Conservation (phyloP, 225 moss, liverwort and hornwort genomes). For the Marchantia paleacea region DNA sequence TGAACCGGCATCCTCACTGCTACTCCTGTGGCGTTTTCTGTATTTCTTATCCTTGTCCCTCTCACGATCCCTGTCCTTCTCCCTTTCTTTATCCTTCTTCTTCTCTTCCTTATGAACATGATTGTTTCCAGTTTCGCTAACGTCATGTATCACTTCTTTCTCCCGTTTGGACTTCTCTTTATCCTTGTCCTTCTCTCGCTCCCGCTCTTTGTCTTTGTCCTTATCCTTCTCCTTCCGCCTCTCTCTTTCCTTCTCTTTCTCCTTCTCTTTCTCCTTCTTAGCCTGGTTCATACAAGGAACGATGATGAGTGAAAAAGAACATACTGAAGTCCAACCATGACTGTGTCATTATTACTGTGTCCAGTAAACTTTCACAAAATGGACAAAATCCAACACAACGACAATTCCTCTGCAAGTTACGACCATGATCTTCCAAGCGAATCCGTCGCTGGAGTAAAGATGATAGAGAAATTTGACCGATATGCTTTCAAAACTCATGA, state of each 20-base stretch:
- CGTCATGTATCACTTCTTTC: constrained; percentile 55
- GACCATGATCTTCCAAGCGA: no score
- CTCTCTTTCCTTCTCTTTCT: constrained; percentile 47
- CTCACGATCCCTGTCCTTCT: constrained; percentile 88
- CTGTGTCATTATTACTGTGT: no score
- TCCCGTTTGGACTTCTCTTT: constrained; percentile 76
- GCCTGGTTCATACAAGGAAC: constrained; percentile 25
- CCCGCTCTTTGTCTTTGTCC: constrained; percentile 35
- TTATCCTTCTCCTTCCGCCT: constrained; percentile 35
- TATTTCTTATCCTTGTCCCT: constrained; percentile 74
- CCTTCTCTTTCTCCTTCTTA: constrained; percentile 49
- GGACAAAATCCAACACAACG: no score
- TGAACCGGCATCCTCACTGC: constrained; percentile 84
- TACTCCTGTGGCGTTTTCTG: constrained; percentile 93
- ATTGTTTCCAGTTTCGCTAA: constrained; percentile 56
- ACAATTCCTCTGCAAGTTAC: no score
- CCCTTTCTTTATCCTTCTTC: constrained; percentile 92
- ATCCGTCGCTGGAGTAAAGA: no score
- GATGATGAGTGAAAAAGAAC: not conserved
- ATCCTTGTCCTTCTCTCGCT: constrained; percentile 51
- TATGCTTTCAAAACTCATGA: no score
- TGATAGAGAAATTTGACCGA: no score
- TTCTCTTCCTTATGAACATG: constrained; percentile 85
- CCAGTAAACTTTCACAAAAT: no score
- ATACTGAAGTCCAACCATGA: no score